A percentile compares a stretch with the other conserved stretches of the same genome.
Evolutionary conservation across 768 basidiomycete genomes (phyloP).

Genomic region (Strobilomyces confusus): DNA sequence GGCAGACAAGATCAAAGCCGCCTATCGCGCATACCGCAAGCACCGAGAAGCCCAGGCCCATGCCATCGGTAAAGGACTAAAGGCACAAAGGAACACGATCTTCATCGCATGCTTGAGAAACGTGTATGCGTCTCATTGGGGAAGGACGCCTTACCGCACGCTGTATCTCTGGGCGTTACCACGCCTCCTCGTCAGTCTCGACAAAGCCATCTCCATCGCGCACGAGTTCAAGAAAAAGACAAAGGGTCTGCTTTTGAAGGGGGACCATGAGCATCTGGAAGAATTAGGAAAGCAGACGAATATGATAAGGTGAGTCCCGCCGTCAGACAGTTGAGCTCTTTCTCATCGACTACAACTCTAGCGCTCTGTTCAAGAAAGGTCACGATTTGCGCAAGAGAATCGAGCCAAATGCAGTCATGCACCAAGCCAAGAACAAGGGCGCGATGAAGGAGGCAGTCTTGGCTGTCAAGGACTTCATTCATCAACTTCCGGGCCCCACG

Average conservation of each 20-base stretch:
- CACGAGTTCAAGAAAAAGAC: slow-evolving; percentile 29
- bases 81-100: slow-evolving; percentile 19
- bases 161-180: slow-evolving; percentile 39
- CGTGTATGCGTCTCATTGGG: slow-evolving; percentile 28
- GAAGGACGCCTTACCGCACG: slow-evolving; percentile 28
- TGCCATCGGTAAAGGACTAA: slow-evolving; percentile 14
- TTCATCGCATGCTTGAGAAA: slow-evolving; percentile 30
- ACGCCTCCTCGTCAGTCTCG: slow-evolving; percentile 39
- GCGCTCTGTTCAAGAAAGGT: slow-evolving; percentile 26
- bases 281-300: slow-evolving; percentile 28
- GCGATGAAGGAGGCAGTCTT: slow-evolving; percentile 26
- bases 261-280: slow-evolving; percentile 35
- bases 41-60: background rate
- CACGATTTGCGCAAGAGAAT: slow-evolving; percentile 29
- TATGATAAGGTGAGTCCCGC: slow-evolving; percentile 31
- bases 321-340: background rate
- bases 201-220: slow-evolving; percentile 27
- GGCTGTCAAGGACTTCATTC: slow-evolving; percentile 28
- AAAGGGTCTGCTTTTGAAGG: slow-evolving; percentile 28
- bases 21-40: slow-evolving; percentile 9
- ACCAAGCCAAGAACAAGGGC: slow-evolving; percentile 19
- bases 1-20: slow-evolving; percentile 22
- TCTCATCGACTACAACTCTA: slow-evolving; percentile 7
- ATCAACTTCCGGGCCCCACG: slow-evolving; percentile 16
- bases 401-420: slow-evolving; percentile 29